Evolutionary conservation across 75 land plant species (phyloP).

Genomic region (Azolla pinnata): DNA sequence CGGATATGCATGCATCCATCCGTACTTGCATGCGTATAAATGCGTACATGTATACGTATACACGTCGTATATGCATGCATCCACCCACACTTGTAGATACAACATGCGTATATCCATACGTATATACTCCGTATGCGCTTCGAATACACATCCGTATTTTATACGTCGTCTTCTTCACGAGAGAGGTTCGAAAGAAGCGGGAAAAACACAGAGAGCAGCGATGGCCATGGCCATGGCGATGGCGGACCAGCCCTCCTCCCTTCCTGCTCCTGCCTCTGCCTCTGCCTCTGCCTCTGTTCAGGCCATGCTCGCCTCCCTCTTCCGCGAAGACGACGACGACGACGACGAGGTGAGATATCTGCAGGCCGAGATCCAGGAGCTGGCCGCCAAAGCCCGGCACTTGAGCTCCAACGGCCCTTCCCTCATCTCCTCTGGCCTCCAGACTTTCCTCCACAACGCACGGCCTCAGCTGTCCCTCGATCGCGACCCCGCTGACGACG

Average conservation of each 20-base stretch:
- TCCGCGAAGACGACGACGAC: conserved; percentile 1
- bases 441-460: background rate
- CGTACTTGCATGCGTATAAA: background rate
- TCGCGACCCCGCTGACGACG: too few relatives aligned
- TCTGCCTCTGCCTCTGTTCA: too few relatives aligned
- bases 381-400: background rate
- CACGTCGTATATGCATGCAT: background rate
- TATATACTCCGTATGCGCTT: background rate
- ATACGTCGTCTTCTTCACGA: background rate
- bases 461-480: background rate
- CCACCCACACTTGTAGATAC: background rate
- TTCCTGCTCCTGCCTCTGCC: too few relatives aligned
- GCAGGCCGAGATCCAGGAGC: background rate
- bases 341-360: background rate
- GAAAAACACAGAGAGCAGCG: background rate
- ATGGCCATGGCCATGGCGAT: background rate
- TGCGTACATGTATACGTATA: background rate
- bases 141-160: background rate
- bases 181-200: background rate
- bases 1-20: background rate
- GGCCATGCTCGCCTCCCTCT: background rate
- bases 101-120: background rate
- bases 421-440: conserved; percentile 4
- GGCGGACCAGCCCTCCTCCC: background rate
- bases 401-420: background rate